Percentiles rank a stretch among this genome's conserved stretches.
Evolutionary conservation across 805 yeast genomes (phyloP).

Genomic region (Candida mattraensis): DNA sequence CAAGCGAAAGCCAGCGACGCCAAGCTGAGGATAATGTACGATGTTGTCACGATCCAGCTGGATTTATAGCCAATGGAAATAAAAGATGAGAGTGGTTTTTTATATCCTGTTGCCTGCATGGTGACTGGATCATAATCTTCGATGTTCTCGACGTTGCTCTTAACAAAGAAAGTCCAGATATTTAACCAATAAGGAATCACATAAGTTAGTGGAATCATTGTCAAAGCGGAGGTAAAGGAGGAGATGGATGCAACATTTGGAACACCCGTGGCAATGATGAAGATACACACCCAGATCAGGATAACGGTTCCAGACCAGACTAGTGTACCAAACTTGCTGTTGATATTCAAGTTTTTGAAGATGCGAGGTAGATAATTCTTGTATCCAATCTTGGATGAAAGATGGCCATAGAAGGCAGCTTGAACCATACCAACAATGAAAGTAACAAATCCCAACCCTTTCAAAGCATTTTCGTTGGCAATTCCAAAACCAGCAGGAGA

Average conservation of each 20-base stretch:
- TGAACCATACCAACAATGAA: slow-evolving; percentile 43
- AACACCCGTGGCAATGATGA: slow-evolving; percentile 26
- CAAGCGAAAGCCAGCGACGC: slow-evolving; percentile 30
- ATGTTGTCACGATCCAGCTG: slow-evolving; percentile 20
- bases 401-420: slow-evolving; percentile 46
- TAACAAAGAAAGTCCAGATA: slow-evolving; percentile 21
- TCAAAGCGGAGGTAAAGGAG: slow-evolving; percentile 28
- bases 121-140: slow-evolving; percentile 5
- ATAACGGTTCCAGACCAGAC: slow-evolving; percentile 18
- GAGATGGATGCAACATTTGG: slow-evolving; percentile 30
- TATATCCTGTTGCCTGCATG: slow-evolving; percentile 6
- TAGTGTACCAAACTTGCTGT: slow-evolving; percentile 32
- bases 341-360: slow-evolving; percentile 36
- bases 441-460: slow-evolving; percentile 39
- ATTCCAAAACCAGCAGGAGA: slow-evolving; percentile 49
- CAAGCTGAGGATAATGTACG: slow-evolving; percentile 23
- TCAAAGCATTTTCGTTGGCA: slow-evolving; percentile 28
- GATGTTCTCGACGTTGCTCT: slow-evolving; percentile 12
- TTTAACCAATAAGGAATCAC: slow-evolving; percentile 26
- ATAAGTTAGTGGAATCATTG: slow-evolving; percentile 32
- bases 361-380: slow-evolving; percentile 38
- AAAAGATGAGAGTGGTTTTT: slow-evolving; percentile 1
- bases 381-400: slow-evolving; percentile 45
- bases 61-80: slow-evolving; percentile 17
- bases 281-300: slow-evolving; percentile 18